Conservation (phyloP, 176 grass and related monocot species). For the Pharus latifolius region DNA sequence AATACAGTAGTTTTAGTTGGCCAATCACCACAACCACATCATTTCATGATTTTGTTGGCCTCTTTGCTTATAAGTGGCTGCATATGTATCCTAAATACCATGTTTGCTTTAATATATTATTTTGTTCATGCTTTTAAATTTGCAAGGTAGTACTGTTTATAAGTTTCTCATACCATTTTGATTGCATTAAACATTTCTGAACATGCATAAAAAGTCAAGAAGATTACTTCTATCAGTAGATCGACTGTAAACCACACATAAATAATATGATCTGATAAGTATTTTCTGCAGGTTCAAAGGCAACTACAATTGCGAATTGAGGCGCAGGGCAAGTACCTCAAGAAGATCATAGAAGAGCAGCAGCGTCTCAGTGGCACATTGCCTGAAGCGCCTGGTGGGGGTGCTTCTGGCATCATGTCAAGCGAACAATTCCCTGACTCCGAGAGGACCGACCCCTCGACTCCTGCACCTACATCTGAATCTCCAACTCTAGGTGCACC, state of each 20-base stretch:
- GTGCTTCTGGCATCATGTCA: conserved; percentile 13
- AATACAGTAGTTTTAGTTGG: not conserved
- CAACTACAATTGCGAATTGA: conserved; percentile 97
- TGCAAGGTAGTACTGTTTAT: too few species aligned
- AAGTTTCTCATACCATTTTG: too few species aligned
- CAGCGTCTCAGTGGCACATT: conserved; percentile 43
- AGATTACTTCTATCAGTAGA: too few species aligned
- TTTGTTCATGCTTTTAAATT: not conserved
- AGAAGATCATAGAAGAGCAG: conserved; percentile 99
- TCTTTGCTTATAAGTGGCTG: not conserved
- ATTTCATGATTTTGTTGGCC: not conserved
- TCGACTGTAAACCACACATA: too few species aligned
- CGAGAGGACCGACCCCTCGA: conserved; percentile 70
- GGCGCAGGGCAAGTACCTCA: conserved; percentile 92
- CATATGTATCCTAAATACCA: not conserved
- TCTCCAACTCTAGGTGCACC: conserved; percentile 34
- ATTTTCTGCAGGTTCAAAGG: conserved; percentile 75
- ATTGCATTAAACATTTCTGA: too few species aligned
- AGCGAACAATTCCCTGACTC: conserved; percentile 49
- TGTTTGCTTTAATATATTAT: not conserved
- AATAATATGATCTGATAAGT: not conserved
- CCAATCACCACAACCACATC: not conserved
- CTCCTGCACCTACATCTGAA: conserved; percentile 65
- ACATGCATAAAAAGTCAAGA: too few species aligned
- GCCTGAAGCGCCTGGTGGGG: conserved; percentile 26